A percentile compares a stretch with the other conserved stretches of the same genome.
Conservation (phyloP, 2,329 filamentous ascomycete species). For the Diaporthe citri region DNA sequence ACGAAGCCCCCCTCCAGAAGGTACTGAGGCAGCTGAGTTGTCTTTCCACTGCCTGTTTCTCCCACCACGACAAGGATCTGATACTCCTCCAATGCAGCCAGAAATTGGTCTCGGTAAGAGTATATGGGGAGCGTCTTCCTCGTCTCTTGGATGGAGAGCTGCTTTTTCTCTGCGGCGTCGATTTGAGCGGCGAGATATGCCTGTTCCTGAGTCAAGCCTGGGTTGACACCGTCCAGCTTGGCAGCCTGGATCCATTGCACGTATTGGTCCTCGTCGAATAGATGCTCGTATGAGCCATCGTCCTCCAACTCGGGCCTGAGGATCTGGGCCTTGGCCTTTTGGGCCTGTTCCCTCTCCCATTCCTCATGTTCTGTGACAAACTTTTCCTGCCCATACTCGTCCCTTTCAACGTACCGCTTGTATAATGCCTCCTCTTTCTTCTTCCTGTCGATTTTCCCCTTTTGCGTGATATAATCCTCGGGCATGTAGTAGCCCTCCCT, state of each 20-base stretch:
- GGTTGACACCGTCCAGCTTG: slow-evolving; percentile 77
- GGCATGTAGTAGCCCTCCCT: slow-evolving; percentile 93
- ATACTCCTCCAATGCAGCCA: slow-evolving; percentile 86
- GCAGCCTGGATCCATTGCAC: slow-evolving; percentile 74
- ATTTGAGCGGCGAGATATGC: slow-evolving; percentile 83
- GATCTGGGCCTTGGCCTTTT: slow-evolving; percentile 90
- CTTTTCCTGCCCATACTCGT: slow-evolving; percentile 88
- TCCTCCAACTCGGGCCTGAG: slow-evolving; percentile 79
- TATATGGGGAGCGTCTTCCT: slow-evolving; percentile 92
- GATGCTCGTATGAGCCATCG: slow-evolving; percentile 89
- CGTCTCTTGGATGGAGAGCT: slow-evolving; percentile 89
- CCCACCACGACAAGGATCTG: slow-evolving; percentile 94
- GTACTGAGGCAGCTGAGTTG: slow-evolving; percentile 94
- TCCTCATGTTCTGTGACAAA: slow-evolving; percentile 95
- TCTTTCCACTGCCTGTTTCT: slow-evolving; percentile 96
- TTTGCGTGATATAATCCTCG: slow-evolving; percentile 94
- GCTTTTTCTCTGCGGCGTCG: slow-evolving; percentile 89
- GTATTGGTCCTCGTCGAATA: slow-evolving; percentile 90
- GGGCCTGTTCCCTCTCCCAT: slow-evolving; percentile 92
- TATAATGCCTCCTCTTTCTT: slow-evolving; percentile 92
- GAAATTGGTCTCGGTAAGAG: slow-evolving; percentile 84
- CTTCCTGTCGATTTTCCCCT: slow-evolving; percentile 87
- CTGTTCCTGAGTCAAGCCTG: slow-evolving; percentile 84
- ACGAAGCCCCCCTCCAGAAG: slow-evolving; percentile 92
- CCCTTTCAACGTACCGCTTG: slow-evolving; percentile 88